phyloP scores from a whole-genome alignment of 2,329 filamentous ascomycete species.

The Juglanconis juglandina region DNA sequence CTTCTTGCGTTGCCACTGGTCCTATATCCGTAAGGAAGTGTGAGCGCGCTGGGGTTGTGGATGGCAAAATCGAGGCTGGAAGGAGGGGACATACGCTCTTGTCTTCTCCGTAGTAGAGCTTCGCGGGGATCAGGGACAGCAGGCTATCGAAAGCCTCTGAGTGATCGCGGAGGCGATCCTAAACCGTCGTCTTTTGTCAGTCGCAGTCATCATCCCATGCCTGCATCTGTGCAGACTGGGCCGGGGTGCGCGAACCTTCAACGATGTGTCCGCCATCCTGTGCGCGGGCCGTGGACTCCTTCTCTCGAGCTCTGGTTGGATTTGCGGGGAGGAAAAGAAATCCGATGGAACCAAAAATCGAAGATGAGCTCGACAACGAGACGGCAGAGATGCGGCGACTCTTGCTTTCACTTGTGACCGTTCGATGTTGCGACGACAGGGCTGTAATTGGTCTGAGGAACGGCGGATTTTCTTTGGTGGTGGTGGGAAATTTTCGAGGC shows the following conservation, averaged over 20 bases:
- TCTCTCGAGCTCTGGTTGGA: neutral
- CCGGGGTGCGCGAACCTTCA: slow-evolving; percentile 23
- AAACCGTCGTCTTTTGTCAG: slow-evolving; percentile 5
- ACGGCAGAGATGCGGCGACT: too few relatives aligned
- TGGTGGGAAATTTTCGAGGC: slow-evolving; percentile 18
- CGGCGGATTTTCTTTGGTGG: slow-evolving; percentile 9
- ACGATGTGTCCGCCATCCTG: slow-evolving; percentile 24
- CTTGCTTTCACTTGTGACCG: neutral
- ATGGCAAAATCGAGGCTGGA: neutral
- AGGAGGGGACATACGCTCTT: slow-evolving; percentile 62
- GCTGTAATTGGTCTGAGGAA: slow-evolving; percentile 15
- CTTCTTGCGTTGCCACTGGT: slow-evolving; percentile 94
- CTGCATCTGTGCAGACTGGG: neutral
- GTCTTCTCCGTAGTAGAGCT: slow-evolving; percentile 78
- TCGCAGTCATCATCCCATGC: slow-evolving; percentile 1
- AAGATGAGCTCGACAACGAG: too few relatives aligned
- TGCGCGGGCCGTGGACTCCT: neutral
- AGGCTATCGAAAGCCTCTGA: slow-evolving; percentile 81
- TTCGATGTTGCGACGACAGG: slow-evolving; percentile 18
- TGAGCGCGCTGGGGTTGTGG: slow-evolving; percentile 15
- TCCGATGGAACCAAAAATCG: neutral
- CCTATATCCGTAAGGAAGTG: slow-evolving; percentile 45
- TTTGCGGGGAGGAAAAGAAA: neutral
- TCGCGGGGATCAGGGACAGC: slow-evolving; percentile 82
- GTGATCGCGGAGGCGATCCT: slow-evolving; percentile 57